Base-by-base conservation (phyloP, 2,329 filamentous ascomycete species). In the Penicillium sp. region DNA sequence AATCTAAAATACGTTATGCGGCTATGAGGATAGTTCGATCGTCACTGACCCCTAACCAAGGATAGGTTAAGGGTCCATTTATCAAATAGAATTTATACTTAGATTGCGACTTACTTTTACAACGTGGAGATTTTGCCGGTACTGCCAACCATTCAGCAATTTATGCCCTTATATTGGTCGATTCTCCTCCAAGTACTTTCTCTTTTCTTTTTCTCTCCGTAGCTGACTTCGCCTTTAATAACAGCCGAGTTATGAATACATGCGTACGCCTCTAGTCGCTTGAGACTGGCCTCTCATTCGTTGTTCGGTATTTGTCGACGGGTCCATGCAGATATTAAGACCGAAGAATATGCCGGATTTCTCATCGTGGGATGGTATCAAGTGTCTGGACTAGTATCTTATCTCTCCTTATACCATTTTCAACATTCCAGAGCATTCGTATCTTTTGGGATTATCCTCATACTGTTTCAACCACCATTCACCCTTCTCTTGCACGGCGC, bases 271-370 rank as follows among this genome's bases (percentile, higher is more conserved):
- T 46, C 26, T 47, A 33, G 40, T 45, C 24, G 26, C 30, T 43
- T n/a, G 12, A 50, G 40, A 48, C 26, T 21, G 26, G 38, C 45
- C 20, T 53, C 11, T 46, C 38, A 49, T 49, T 50, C 46, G 56
- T 35, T 51, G 23, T 40, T 42, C 48, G 43, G 50, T 57, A 52
- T 53, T 33, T 48, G 24, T 40, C 20, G 33, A 57, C 49, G 43
- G 55, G 30, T 33, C 45, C 43, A 42, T 52, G 55, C 55, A 57
- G 55, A 47, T 52, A 24, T 40, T 52, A 47, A 47, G 23, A 51
- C 48, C 49, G 55, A 51, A 43, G 55, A 48, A 16, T 18, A 52
- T 52, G 49, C 33, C 42, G 45, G 51, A 38, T n/a, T 53, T 16
- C 35, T 53, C 51, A 18, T 47, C 42, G 42, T 47, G 46, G 49